Evolutionary conservation across 2,329 filamentous ascomycete genomes (phyloP), one percentile per base, ranked within the genome.

Genomic region (Eutypella sp.): DNA sequence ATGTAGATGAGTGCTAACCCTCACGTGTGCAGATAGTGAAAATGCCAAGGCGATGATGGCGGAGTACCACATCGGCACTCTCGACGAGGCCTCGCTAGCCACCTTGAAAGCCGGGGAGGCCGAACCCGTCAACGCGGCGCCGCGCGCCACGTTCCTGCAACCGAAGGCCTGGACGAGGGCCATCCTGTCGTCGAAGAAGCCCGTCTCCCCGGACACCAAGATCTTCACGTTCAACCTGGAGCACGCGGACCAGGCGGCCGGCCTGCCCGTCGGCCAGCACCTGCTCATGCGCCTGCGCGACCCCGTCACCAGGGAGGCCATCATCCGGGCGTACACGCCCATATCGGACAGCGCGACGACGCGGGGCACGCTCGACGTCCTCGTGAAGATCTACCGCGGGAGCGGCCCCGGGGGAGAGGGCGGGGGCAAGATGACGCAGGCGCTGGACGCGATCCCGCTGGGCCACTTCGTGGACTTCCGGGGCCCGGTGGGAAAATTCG

Each of bases 31-130:
- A 92, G 89, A 96, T 64, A 91, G 86, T 62, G 90, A 96, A 69
- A 95, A 87, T 15, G 91, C 91, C 27, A 96, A 95, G 68, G 78
- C 76, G 16, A 95, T 95, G 89, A 90, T 96, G 85, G 77, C 79
- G 10, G 67, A 76, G 38, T 95, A 95, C 60, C 90, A 96, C 64
- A 82, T 96, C 53, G 91, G 91, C 42, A 82, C 81, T 0, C 76
- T 96, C 11, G 80, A 87, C 55, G 70, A 81, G 52, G 71, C 71
- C 18, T 79, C 83, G 1, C 71, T 73, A 5, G 69, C 73, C 33
- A 61, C 72, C 0, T 73, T 93, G 2, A 69, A 73, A 13, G 66
- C 66, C 1, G 63, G 71, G 46, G 61, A 63, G 11, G 49, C 51
- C 11, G 46, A 48, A 9, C 31, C 51, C 2, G 64, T 65, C n/a